Percentiles rank a stretch among this genome's conserved stretches.
Conservation (phyloP, 768 basidiomycete species). For the Lentinula sp. region DNA sequence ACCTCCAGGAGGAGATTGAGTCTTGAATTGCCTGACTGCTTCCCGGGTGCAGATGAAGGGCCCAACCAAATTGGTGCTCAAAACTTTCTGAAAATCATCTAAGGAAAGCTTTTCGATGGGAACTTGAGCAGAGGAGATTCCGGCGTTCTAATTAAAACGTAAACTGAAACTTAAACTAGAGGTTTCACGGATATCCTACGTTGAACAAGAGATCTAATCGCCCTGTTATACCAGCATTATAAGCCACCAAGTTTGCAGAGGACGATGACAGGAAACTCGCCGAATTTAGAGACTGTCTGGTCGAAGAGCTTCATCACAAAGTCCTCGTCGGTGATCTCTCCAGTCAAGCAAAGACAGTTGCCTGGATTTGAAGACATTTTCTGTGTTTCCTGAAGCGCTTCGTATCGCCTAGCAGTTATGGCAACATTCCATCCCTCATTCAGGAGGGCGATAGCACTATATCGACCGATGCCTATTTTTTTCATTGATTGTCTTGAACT, state of each 20-base stretch:
- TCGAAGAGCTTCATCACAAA: conserved; percentile 60
- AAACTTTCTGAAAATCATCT: conserved; percentile 53
- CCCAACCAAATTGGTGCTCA: conserved; percentile 68
- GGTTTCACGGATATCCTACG: background rate
- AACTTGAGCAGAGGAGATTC: conserved; percentile 40
- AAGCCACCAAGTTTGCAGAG: background rate
- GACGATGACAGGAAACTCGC: conserved; percentile 22
- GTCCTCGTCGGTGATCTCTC: conserved; percentile 60
- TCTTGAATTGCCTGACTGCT: conserved; percentile 69
- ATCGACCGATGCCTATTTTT: conserved; percentile 58
- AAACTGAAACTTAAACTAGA: background rate
- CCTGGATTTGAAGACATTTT: conserved; percentile 30
- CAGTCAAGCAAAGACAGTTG: conserved; percentile 40
- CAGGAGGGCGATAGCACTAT: conserved; percentile 63
- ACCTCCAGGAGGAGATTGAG: conserved; percentile 69
- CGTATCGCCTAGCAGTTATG: conserved; percentile 55
- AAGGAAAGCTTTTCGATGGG: conserved; percentile 59
- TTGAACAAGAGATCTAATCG: conserved; percentile 67
- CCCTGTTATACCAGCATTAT: conserved; percentile 27
- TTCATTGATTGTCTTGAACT: background rate
- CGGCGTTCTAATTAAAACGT: conserved; percentile 58
- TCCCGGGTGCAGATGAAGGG: conserved; percentile 74
- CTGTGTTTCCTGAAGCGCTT: conserved; percentile 54
- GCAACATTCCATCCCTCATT: conserved; percentile 64
- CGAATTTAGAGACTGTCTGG: conserved; percentile 47